Conservation (phyloP, 805 yeast species). For the Saccharomycopsis sp. region DNA sequence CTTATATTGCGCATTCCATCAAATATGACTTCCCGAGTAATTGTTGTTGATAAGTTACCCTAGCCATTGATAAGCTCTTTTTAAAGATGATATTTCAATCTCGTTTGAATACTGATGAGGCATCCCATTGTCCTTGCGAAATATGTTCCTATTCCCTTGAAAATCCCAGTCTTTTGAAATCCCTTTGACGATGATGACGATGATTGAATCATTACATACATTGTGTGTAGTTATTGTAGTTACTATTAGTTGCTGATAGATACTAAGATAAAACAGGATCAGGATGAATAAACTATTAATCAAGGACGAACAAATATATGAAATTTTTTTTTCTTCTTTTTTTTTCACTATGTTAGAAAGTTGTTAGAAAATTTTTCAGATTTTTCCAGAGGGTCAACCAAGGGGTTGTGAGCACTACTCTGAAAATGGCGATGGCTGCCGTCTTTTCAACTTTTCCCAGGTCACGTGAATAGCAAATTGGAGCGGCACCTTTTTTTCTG, state of each 20-base stretch:
- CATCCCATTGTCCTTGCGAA: too few species aligned
- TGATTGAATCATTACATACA: neutral
- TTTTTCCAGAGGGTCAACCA: neutral
- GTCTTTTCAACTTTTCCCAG: too few species aligned
- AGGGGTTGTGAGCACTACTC: too few species aligned
- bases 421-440: neutral
- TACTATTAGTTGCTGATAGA: neutral
- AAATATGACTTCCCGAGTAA: too few species aligned
- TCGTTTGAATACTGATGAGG: neutral
- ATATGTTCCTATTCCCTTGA: too few species aligned
- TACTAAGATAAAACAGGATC: neutral
- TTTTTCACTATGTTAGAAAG: neutral
- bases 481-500: too few species aligned
- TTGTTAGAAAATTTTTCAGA: neutral
- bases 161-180: neutral
- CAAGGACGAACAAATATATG: neutral
- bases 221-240: neutral
- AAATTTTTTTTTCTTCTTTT: neutral
- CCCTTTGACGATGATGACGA: too few species aligned
- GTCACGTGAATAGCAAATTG: too few species aligned
- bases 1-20: too few species aligned
- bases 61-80: too few species aligned
- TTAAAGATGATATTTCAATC: neutral
- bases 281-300: neutral
- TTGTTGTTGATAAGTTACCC: too few species aligned